These are phyloP conservation scores for Trametes hirsuta DNA, from an alignment of 1,284 basidiomycete genomes.

Conservation along the genomic window DNA sequence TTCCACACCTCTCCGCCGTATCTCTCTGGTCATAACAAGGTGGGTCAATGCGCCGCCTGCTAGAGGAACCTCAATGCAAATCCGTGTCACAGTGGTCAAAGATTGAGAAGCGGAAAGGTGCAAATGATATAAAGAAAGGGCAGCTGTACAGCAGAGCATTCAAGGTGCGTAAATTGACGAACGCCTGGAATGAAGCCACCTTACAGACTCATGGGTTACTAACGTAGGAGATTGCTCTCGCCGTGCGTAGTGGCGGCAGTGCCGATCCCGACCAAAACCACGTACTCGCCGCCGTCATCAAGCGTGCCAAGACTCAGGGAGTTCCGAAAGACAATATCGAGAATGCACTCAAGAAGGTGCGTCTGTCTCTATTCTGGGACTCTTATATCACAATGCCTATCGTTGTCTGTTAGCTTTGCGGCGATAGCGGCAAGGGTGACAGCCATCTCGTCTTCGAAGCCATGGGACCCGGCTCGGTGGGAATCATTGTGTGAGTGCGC, in stretches of 20 bases:
- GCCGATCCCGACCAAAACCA: conserved; percentile 67
- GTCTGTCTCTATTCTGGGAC: conserved; percentile 11
- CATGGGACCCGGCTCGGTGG: conserved; percentile 68
- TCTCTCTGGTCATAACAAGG: conserved; percentile 72
- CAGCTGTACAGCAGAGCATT: conserved; percentile 60
- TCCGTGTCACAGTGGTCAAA: conserved; percentile 73
- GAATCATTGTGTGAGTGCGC: conserved; percentile 72
- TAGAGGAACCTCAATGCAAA: neutral
- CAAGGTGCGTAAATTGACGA: conserved; percentile 47
- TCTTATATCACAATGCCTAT: neutral
- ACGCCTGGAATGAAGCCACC: neutral
- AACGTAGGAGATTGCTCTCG: conserved; percentile 68
- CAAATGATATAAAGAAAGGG: conserved; percentile 69
- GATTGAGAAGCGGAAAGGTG: conserved; percentile 82
- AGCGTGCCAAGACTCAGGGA: conserved; percentile 64
- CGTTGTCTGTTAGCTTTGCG: conserved; percentile 45
- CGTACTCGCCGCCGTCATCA: conserved; percentile 62
- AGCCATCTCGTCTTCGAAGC: conserved; percentile 72
- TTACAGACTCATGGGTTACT: neutral
- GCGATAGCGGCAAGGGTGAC: conserved; percentile 53
- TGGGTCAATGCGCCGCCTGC: conserved; percentile 25
- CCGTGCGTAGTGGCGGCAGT: conserved; percentile 71
- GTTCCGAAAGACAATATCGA: conserved; percentile 83
- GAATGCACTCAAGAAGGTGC: conserved; percentile 68
- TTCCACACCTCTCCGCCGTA: conserved; percentile 30